Percentiles rank a stretch among this genome's conserved stretches.
phyloP scores from a whole-genome alignment of 495 filamentous ascomycete species.

The Umbilicaria muhlenbergii region DNA sequence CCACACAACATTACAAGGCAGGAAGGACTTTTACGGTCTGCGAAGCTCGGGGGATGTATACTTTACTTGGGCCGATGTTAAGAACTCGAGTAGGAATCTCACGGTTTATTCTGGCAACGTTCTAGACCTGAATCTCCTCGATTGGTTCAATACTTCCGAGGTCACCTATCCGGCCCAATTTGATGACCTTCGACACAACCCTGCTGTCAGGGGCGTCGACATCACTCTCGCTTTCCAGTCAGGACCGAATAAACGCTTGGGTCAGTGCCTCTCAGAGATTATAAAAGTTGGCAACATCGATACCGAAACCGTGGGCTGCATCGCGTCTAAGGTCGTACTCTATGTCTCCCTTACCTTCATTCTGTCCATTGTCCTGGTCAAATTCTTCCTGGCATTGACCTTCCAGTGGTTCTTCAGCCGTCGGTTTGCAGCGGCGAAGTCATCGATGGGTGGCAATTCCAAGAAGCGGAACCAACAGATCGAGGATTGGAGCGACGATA shows the following conservation, averaged over 20 bases:
- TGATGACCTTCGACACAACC: slow-evolving; percentile 63
- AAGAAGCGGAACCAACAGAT: slow-evolving; percentile 84
- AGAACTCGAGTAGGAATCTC: slow-evolving; percentile 74
- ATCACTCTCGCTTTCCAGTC: slow-evolving; percentile 77
- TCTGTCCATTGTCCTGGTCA: slow-evolving; percentile 69
- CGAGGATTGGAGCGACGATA: slow-evolving; percentile 96
- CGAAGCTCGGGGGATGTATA: slow-evolving; percentile 57
- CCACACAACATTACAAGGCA: slow-evolving; percentile 54
- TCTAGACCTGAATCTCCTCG: slow-evolving; percentile 76
- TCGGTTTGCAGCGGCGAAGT: slow-evolving; percentile 63
- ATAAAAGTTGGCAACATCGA: slow-evolving; percentile 93
- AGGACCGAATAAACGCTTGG: slow-evolving; percentile 58
- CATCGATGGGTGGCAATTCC: slow-evolving; percentile 49
- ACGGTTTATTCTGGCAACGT: slow-evolving; percentile 90
- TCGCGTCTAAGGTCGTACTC: slow-evolving; percentile 91
- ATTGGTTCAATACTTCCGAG: slow-evolving; percentile 77
- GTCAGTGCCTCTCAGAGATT: slow-evolving; percentile 76
- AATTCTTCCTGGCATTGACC: slow-evolving; percentile 76
- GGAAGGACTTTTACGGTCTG: slow-evolving; percentile 60
- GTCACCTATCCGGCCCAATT: slow-evolving; percentile 69
- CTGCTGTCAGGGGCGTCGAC: slow-evolving; percentile 69
- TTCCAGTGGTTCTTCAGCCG: slow-evolving; percentile 93
- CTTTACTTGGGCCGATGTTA: slow-evolving; percentile 91
- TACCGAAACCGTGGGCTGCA: slow-evolving; percentile 92
- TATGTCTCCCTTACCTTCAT: slow-evolving; percentile 92